Percentiles rank a stretch among this genome's conserved stretches.
phyloP scores from a whole-genome alignment of 768 basidiomycete species.

The Boletus pseudopeckii region DNA sequence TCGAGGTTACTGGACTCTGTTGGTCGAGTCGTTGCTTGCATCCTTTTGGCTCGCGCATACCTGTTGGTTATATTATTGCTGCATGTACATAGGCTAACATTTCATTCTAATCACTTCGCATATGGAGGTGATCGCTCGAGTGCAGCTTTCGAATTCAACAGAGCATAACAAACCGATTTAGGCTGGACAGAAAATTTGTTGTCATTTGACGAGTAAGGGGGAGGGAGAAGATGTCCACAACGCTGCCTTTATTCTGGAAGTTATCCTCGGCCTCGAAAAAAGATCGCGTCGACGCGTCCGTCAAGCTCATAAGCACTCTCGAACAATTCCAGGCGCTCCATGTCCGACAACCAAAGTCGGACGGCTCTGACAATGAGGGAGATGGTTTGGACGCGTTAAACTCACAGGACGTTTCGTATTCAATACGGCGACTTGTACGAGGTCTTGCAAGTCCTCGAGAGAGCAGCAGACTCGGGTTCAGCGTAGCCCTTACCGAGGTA shows the following conservation, averaged over 20 bases:
- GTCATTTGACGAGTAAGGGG: neutral
- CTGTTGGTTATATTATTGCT: neutral
- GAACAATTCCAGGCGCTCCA: constrained; percentile 81
- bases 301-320: constrained; percentile 75
- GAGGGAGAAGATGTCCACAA: constrained; percentile 64
- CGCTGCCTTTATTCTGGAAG: constrained; percentile 92
- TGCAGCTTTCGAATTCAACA: constrained; percentile 12
- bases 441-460: constrained; percentile 92
- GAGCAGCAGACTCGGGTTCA: constrained; percentile 91
- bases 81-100: constrained; percentile 2
- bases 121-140: no score
- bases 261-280: constrained; percentile 78
- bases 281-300: constrained; percentile 80
- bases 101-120: neutral
- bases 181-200: constrained; percentile 7
- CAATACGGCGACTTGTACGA: constrained; percentile 79
- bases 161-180: constrained; percentile 25
- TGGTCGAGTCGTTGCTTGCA: neutral
- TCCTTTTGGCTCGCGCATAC: neutral
- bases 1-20: neutral
- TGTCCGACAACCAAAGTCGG: constrained; percentile 42
- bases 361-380: constrained; percentile 40
- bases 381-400: constrained; percentile 65
- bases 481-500: constrained; percentile 94
- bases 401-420: constrained; percentile 90